These are phyloP conservation scores for Podaxis sp. DNA, from an alignment of 768 basidiomycete genomes.

Conservation along the genomic window DNA sequence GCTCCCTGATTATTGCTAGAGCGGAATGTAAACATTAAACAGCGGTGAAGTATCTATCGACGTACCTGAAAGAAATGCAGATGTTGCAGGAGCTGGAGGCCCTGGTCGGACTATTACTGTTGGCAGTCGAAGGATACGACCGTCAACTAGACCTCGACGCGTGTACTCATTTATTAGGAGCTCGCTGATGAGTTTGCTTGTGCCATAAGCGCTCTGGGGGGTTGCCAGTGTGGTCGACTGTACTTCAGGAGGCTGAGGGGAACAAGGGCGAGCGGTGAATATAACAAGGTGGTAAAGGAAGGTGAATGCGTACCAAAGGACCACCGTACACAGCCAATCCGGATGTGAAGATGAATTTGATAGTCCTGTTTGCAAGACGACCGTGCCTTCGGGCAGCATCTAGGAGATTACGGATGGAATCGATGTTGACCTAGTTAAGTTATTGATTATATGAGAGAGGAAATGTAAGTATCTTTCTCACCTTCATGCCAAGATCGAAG, in stretches of 20 bases:
- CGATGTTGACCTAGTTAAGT: slow-evolving; percentile 47
- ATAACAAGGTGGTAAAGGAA: neutral
- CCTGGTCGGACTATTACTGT: slow-evolving; percentile 60
- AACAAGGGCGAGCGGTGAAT: neutral
- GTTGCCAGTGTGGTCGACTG: slow-evolving; percentile 49
- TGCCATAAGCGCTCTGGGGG: slow-evolving; percentile 58
- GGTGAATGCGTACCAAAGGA: slow-evolving; percentile 33
- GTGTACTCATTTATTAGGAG: slow-evolving; percentile 60
- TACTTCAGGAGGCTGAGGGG: slow-evolving; percentile 39
- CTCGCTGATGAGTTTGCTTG: slow-evolving; percentile 55
- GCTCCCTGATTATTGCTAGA: slow-evolving; percentile 54
- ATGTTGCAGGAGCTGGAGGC: slow-evolving; percentile 52
- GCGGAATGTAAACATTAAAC: neutral
- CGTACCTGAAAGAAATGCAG: slow-evolving; percentile 55
- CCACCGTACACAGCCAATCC: slow-evolving; percentile 63
- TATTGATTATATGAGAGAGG: neutral
- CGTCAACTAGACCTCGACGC: slow-evolving; percentile 56
- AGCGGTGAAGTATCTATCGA: neutral
- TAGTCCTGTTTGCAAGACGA: slow-evolving; percentile 20
- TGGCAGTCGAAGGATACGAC: slow-evolving; percentile 58
- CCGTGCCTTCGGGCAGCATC: slow-evolving; percentile 34
- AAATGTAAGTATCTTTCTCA: slow-evolving; percentile 4
- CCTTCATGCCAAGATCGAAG: slow-evolving; percentile 56
- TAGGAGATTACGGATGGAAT: slow-evolving; percentile 49
- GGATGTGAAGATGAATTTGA: slow-evolving; percentile 61